phyloP scores from a whole-genome alignment of 805 yeast species.

The Lachancea quebecensis region DNA sequence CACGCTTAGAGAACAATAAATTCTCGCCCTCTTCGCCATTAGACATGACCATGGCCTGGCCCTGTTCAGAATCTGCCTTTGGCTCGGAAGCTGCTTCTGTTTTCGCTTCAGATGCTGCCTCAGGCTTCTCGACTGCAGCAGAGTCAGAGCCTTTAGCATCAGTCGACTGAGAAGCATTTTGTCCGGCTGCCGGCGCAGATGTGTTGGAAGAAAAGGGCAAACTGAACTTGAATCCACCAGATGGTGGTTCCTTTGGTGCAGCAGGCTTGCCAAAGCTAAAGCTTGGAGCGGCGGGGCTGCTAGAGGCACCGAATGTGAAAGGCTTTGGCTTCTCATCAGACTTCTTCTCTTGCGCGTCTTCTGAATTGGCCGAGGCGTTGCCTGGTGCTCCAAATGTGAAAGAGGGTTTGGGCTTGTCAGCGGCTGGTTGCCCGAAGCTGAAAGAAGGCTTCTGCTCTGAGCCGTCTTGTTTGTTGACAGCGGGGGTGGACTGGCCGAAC shows the following conservation, averaged over 20 bases:
- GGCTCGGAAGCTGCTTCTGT: conserved; percentile 29
- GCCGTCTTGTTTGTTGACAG: neutral
- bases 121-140: neutral
- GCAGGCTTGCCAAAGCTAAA: conserved; percentile 24
- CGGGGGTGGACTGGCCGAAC: conserved; percentile 17
- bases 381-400: conserved; percentile 16
- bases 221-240: conserved; percentile 31
- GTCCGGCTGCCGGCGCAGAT: conserved; percentile 6
- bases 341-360: conserved; percentile 7
- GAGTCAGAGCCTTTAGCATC: conserved; percentile 11
- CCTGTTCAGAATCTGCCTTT: conserved; percentile 38
- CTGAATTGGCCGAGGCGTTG: conserved; percentile 1
- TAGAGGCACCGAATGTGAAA: conserved; percentile 19
- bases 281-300: conserved; percentile 17
- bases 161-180: conserved; percentile 18
- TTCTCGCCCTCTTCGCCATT: conserved; percentile 88
- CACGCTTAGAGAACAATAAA: conserved; percentile 52
- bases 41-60: conserved; percentile 36
- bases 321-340: conserved; percentile 11
- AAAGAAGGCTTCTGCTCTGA: conserved; percentile 17
- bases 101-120: conserved; percentile 36
- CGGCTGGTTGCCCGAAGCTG: conserved; percentile 1
- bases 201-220: conserved; percentile 25
- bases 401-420: conserved; percentile 10
- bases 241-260: conserved; percentile 14